Base-by-base conservation (phyloP, 2,329 filamentous ascomycete genomes). In the Diaporthe citri region DNA sequence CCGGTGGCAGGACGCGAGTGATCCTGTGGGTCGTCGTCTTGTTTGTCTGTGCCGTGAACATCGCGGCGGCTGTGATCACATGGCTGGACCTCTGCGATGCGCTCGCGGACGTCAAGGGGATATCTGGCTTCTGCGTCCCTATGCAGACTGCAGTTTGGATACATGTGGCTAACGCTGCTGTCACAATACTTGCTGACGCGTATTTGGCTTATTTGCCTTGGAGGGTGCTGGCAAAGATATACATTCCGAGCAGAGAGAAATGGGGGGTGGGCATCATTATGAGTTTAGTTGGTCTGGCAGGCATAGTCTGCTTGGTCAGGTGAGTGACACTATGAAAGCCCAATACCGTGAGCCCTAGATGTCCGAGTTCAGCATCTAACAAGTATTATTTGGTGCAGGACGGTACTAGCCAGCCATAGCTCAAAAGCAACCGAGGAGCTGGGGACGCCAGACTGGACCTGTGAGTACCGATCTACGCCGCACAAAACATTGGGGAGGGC, bases 221-320 rank as follows among this genome's bases (percentile, higher is more conserved):
- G 74, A 66, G 43, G 48, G 66, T 75, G 1, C 51, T 75, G 22
- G 55, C 48, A 12, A 52, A 67, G 28, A 64, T 75, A 20, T 75
- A 73, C 28, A 59, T 75, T 41, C 71, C 74, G 5, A 59, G 57
- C 13, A 73, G 20, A 15, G 74, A 73, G 70, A 75, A 75, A 41
- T 73, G 74, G 74, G 41, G 59, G 8, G 71, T 73, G 28, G 74
- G 70, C 7, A 46, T 76, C 22, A 73, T 76, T 2, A 78, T 78
- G 77, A 77, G 77, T 31, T 74, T 78, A 10, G 77, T 75, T 20
- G 76, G 76, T 5, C 20, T 78, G 31, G 75, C 77, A 22, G 76
- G 76, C 13, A 36, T 66, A n/a, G 71, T 75, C 20, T 66, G 70
- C 43, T 48, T 75, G 56, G 55, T 66, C 52, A 73, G 71, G 74